These are phyloP conservation scores for Oligophagozyma castellii DNA, from an alignment of 1,139 yeast species.

Conservation along the genomic window DNA sequence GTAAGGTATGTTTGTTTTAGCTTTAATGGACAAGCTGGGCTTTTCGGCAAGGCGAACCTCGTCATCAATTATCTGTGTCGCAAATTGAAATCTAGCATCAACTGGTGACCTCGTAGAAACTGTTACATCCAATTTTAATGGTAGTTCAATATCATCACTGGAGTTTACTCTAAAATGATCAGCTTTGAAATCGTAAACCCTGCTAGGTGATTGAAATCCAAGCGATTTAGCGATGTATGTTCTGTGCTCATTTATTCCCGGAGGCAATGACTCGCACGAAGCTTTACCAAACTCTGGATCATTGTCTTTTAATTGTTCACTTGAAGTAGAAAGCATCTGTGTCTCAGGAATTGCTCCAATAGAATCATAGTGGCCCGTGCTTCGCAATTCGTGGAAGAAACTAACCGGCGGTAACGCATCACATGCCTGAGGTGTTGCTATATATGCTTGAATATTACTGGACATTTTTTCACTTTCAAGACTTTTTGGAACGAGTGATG, in stretches of 20 bases:
- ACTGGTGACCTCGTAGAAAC: slow-evolving; percentile 11
- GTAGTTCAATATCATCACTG: not conserved
- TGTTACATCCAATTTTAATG: slow-evolving; percentile 10
- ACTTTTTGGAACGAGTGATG: slow-evolving; percentile 10
- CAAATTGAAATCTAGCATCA: slow-evolving; percentile 11
- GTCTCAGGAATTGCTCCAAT: slow-evolving; percentile 3
- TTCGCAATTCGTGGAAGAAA: slow-evolving; percentile 16
- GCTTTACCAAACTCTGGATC: slow-evolving; percentile 2
- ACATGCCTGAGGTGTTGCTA: slow-evolving; percentile 14
- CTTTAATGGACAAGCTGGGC: slow-evolving; percentile 11
- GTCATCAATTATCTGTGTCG: slow-evolving; percentile 1
- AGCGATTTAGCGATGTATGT: slow-evolving; percentile 37
- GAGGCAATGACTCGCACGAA: not conserved
- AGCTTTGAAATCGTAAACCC: slow-evolving; percentile 10
- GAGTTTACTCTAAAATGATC: slow-evolving; percentile 3
- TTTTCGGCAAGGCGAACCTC: not conserved
- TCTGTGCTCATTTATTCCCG: slow-evolving; percentile 15
- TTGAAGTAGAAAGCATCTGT: not conserved
- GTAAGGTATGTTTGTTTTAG: slow-evolving; percentile 29
- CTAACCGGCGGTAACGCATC: slow-evolving; percentile 20
- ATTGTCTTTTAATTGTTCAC: slow-evolving; percentile 4
- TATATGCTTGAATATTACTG: no score
- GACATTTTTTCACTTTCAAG: slow-evolving; percentile 7
- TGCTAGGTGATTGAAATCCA: slow-evolving; percentile 25
- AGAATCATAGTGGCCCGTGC: slow-evolving; percentile 16